Evolutionary conservation across 2,329 filamentous ascomycete species (phyloP).

Genomic region (Cladophialophora yegresii): DNA sequence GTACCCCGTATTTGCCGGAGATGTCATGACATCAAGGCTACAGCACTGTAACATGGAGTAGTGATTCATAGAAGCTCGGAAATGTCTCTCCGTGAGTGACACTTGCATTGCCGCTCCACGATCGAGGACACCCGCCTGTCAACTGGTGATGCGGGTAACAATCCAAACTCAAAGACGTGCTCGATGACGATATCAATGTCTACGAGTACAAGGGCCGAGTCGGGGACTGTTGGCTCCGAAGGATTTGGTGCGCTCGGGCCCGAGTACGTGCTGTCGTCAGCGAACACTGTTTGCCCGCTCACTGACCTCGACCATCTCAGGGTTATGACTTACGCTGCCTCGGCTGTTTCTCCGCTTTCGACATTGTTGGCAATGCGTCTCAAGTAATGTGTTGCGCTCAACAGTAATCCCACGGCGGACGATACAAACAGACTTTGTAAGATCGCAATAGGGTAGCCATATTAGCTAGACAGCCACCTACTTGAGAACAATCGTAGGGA

Average conservation of each 20-base stretch:
- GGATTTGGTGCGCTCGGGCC: not conserved
- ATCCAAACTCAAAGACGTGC: not conserved
- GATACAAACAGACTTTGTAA: not conserved
- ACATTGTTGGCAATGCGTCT: not conserved
- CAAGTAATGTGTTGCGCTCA: not conserved
- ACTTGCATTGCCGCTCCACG: conserved; percentile 6
- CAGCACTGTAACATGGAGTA: not conserved
- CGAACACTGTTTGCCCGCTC: not conserved
- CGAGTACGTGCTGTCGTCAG: not conserved
- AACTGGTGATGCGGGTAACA: not conserved
- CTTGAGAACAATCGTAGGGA: not conserved
- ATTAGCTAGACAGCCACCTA: not conserved
- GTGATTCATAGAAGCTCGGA: conserved; percentile 10
- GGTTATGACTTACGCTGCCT: too few species aligned
- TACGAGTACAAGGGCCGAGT: not conserved
- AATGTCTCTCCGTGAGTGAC: not conserved
- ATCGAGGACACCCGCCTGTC: not conserved
- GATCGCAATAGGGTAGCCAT: not conserved
- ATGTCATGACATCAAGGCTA: conserved; percentile 13
- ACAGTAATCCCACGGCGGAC: not conserved
- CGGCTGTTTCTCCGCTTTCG: not conserved
- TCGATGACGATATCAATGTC: not conserved
- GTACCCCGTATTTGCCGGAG: not conserved
- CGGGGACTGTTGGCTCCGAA: not conserved
- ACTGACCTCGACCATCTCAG: not conserved